A percentile compares a stretch with the other conserved stretches of the same genome.
phyloP scores from a whole-genome alignment of 1,139 yeast genomes.

The Blastobotrys indianensis region DNA sequence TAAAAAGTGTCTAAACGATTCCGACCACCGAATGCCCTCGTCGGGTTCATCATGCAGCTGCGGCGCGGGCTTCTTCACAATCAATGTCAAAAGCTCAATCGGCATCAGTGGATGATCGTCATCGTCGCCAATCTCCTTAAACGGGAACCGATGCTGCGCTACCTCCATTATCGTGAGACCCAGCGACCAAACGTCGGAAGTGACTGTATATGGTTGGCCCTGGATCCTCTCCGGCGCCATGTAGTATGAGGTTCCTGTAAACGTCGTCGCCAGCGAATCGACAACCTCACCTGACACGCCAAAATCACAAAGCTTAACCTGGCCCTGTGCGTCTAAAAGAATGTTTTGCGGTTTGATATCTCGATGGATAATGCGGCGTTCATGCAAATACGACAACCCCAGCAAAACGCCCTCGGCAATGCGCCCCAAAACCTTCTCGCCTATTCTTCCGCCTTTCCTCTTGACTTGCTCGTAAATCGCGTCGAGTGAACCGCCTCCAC shows the following conservation, averaged over 20 bases:
- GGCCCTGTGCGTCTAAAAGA: slow-evolving; percentile 64
- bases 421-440: slow-evolving; percentile 87
- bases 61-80: slow-evolving; percentile 74
- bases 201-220: slow-evolving; percentile 91
- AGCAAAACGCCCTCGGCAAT: slow-evolving; percentile 77
- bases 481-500: slow-evolving; percentile 89
- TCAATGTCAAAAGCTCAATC: slow-evolving; percentile 75
- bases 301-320: slow-evolving; percentile 90
- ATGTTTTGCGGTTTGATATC: slow-evolving; percentile 90
- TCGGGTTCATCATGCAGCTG: slow-evolving; percentile 69
- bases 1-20: slow-evolving; percentile 75
- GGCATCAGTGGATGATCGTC: slow-evolving; percentile 58
- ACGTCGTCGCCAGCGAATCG: slow-evolving; percentile 88
- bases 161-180: slow-evolving; percentile 90
- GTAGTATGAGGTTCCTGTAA: slow-evolving; percentile 93
- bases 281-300: slow-evolving; percentile 99
- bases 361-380: slow-evolving; percentile 81
- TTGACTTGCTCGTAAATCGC: slow-evolving; percentile 72
- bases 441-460: slow-evolving; percentile 70
- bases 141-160: slow-evolving; percentile 83
- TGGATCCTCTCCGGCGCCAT: slow-evolving; percentile 98
- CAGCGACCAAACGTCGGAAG: slow-evolving; percentile 94
- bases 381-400: slow-evolving; percentile 84
- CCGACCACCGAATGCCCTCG: slow-evolving; percentile 74
- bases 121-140: slow-evolving; percentile 38